phyloP scores from a whole-genome alignment of 2,329 filamentous ascomycete genomes.

The Nigrograna mackinnonii region DNA sequence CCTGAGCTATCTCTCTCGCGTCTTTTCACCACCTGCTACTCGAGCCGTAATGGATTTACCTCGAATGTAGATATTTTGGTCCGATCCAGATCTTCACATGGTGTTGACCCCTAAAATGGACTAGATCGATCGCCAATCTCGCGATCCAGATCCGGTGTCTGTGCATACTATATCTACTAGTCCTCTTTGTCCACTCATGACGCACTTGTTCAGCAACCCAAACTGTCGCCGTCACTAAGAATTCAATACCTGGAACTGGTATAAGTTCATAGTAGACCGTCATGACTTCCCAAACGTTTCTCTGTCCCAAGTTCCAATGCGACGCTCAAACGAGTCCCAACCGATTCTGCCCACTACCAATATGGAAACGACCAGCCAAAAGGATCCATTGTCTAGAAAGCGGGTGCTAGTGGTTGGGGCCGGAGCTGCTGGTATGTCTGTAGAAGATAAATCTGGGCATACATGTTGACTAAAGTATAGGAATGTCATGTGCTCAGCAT shows the following conservation, averaged over 20 bases:
- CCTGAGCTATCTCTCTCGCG: too few species aligned
- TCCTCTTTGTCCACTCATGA: constrained; percentile 32
- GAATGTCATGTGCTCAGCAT: constrained; percentile 68
- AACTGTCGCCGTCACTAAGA: too few species aligned
- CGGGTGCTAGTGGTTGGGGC: constrained; percentile 44
- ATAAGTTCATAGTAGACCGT: too few species aligned
- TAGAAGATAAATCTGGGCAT: background rate
- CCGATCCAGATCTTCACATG: background rate
- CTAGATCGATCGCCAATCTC: constrained; percentile 16
- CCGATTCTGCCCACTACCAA: constrained; percentile 34
- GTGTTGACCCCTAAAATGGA: constrained; percentile 3
- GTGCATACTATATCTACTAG: constrained; percentile 21
- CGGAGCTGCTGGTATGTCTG: constrained; percentile 41
- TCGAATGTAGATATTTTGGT: too few species aligned
- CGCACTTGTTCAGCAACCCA: constrained; percentile 25
- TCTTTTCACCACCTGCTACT: too few species aligned
- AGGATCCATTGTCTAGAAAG: constrained; percentile 31
- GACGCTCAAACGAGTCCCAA: constrained; percentile 24
- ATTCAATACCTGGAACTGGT: too few species aligned
- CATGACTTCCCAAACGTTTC: background rate
- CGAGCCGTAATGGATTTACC: background rate
- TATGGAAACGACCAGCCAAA: constrained; percentile 30
- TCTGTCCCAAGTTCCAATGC: too few species aligned
- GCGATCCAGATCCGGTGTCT: constrained; percentile 5
- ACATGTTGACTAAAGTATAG: constrained; percentile 27